Conservation (phyloP, 768 basidiomycete species). For the Pholiota molesta region DNA sequence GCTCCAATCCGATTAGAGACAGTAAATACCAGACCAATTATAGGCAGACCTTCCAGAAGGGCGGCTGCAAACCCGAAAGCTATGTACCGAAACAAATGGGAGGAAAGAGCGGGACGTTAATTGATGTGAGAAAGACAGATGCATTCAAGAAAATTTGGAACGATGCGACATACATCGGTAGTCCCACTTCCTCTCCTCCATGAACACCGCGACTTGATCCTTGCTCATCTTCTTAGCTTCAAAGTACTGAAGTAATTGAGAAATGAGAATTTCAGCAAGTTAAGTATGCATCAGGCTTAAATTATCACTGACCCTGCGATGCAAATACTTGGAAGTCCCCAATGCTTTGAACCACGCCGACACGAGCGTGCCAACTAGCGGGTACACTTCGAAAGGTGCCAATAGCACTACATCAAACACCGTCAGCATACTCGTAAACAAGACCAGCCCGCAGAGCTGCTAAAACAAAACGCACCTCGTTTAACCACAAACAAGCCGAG, state of each 20-base stretch:
- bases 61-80: conserved; percentile 88
- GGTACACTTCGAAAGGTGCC: conserved; percentile 66
- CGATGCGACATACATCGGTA: conserved; percentile 59
- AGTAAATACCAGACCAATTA: conserved; percentile 80
- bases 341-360: conserved; percentile 69
- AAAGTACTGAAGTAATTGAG: conserved; percentile 61
- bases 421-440: too few relatives aligned
- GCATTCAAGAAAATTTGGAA: neutral
- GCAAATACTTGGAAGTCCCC: conserved; percentile 68
- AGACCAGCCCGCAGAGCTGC: too few relatives aligned
- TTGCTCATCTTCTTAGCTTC: conserved; percentile 80
- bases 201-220: conserved; percentile 69
- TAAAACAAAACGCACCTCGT: conserved; percentile 37
- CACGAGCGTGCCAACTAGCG: conserved; percentile 64
- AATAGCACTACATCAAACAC: conserved; percentile 49
- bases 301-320: conserved; percentile 55
- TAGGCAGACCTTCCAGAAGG: conserved; percentile 78
- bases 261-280: neutral
- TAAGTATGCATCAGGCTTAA: too few relatives aligned
- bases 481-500: conserved; percentile 47
- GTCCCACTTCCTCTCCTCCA: conserved; percentile 88
- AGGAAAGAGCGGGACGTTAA: neutral
- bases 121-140: too few relatives aligned
- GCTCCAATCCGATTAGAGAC: conserved; percentile 90
- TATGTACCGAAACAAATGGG: conserved; percentile 27